Base-by-base conservation (phyloP, 2,329 filamentous ascomycete genomes). In the Colletotrichum lentis region DNA sequence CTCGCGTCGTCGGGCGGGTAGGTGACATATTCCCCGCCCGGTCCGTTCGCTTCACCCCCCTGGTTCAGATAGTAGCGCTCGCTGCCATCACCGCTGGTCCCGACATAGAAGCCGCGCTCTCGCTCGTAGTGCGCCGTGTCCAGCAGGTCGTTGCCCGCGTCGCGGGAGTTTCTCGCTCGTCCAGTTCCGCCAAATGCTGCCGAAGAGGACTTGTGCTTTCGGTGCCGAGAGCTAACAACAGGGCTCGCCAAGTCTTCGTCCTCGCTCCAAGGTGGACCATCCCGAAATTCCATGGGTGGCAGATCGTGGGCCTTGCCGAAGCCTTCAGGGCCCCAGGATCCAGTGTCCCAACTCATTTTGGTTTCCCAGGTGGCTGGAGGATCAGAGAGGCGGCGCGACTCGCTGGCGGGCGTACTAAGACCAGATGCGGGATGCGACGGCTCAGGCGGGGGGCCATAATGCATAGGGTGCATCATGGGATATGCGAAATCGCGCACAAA, bases 401-500 rank as follows among this genome's bases (percentile, higher is more conserved):
- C 93, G 78, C 92, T 96, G 18, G 87, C 89, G 11, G 95, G 94
- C 0, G 94, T 97, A n/a, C 91, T 94, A 73, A 91, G 85, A 65
- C 90, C 91, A 0, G 94, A 96, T 10, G 88, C 84, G n/a, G 89
- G 88, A 61, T 84, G 81, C 59, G 88, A 90, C 31, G 88, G 84
- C 73, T 94, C 91, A 44, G 91, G 90, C 18, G 93, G 90, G n/a
- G 95, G 92, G 1, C 96, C 96, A 83, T 97, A 97, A 82, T 98
- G 96, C 79, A 97, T 85, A 50, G 93, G 94, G 78, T 98, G 92
- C 63, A 86, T 85, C 31, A 87, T 77, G 39, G 93, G 89, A 77
- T 98, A 99, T 73, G 96, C 96, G 81, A 98, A 99, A 83, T 99
- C 96, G 75, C 96, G 91, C 72, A 99, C 94, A 52, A 93, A 84